Evolutionary conservation across 768 basidiomycete genomes (phyloP).

Genomic region (Mycena chlorophos): DNA sequence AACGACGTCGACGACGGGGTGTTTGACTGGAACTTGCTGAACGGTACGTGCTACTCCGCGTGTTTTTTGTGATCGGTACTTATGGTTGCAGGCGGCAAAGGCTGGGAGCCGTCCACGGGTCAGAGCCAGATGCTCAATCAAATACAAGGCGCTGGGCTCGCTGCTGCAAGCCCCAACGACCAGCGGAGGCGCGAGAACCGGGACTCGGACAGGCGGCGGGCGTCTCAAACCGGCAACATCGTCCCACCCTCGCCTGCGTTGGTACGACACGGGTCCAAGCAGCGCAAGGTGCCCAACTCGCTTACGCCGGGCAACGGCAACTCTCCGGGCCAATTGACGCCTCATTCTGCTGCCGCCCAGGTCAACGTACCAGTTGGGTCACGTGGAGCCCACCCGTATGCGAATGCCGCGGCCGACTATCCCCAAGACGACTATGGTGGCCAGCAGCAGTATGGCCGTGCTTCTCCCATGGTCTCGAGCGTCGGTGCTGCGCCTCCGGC

Average conservation of each 20-base stretch:
- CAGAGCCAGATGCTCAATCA: constrained; percentile 67
- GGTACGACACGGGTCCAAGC: constrained; percentile 74
- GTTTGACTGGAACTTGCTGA: constrained; percentile 95
- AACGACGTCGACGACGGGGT: constrained; percentile 90
- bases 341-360: constrained; percentile 75
- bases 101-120: constrained; percentile 83
- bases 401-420: constrained; percentile 60
- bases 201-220: constrained; percentile 64
- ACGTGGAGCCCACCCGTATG: constrained; percentile 68
- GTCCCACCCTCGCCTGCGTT: constrained; percentile 77
- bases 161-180: constrained; percentile 42
- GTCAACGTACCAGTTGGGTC: constrained; percentile 67
- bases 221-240: constrained; percentile 57
- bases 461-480: constrained; percentile 79
- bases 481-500: constrained; percentile 70
- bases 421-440: constrained; percentile 58
- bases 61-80: background rate
- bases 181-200: constrained; percentile 62
- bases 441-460: constrained; percentile 69
- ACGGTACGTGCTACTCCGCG: constrained; percentile 50
- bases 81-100: constrained; percentile 68
- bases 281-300: constrained; percentile 59
- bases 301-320: constrained; percentile 54
- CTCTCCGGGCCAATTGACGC: constrained; percentile 59
- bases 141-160: constrained; percentile 55